These are phyloP conservation scores for Kockiozyma suomiensis DNA, from an alignment of 805 yeast genomes.

Conservation along the genomic window DNA sequence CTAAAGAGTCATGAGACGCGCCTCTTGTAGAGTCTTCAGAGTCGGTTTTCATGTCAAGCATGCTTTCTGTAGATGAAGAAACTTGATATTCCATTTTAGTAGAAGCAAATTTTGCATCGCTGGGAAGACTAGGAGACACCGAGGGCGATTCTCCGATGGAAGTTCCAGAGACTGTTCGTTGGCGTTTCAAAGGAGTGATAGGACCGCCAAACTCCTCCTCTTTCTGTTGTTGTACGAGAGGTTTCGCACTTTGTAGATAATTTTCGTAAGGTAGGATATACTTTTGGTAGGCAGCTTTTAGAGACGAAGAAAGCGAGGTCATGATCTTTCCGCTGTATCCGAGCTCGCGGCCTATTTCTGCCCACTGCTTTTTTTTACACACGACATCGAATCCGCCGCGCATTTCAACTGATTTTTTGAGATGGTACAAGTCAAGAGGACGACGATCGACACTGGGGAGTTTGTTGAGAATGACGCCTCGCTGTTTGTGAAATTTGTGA, in stretches of 20 bases:
- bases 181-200: slow-evolving; percentile 22
- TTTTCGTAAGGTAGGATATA: slow-evolving; percentile 39
- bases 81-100: background rate
- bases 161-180: slow-evolving; percentile 24
- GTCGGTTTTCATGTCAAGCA: slow-evolving; percentile 3
- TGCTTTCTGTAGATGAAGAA: background rate
- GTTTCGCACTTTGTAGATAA: slow-evolving; percentile 35
- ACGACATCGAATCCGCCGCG: slow-evolving; percentile 40
- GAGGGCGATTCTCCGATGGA: slow-evolving; percentile 1
- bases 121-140: background rate
- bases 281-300: slow-evolving; percentile 52
- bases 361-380: slow-evolving; percentile 56
- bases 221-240: slow-evolving; percentile 30
- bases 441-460: slow-evolving; percentile 38
- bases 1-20: background rate
- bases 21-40: background rate
- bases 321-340: slow-evolving; percentile 74
- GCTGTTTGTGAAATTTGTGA: slow-evolving; percentile 40
- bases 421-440: slow-evolving; percentile 39
- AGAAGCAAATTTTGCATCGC: background rate
- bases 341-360: slow-evolving; percentile 76
- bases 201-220: slow-evolving; percentile 32
- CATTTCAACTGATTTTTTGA: slow-evolving; percentile 39
- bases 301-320: slow-evolving; percentile 69
- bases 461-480: slow-evolving; percentile 32